Evolutionary conservation across 2,329 filamentous ascomycete genomes (phyloP).

Genomic region (Hyphodiscus sp.): DNA sequence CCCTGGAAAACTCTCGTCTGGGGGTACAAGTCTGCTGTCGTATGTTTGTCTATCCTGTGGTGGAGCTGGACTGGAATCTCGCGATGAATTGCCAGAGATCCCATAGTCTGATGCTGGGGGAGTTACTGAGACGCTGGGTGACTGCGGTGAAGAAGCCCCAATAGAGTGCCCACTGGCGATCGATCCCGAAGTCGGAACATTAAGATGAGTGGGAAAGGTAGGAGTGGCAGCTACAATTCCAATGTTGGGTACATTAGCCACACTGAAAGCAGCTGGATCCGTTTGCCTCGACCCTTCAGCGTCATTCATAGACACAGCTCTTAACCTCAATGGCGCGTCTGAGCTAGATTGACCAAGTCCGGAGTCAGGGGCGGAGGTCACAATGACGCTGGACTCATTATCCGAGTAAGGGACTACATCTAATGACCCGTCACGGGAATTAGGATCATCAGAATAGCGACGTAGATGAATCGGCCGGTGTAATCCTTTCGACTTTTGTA

Average conservation of each 20-base stretch:
- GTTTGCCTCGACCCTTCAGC: slow-evolving; percentile 8
- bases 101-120: slow-evolving; percentile 19
- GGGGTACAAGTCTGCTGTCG: slow-evolving; percentile 37
- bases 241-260: slow-evolving; percentile 25
- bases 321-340: slow-evolving; percentile 13
- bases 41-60: slow-evolving; percentile 25
- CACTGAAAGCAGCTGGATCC: slow-evolving; percentile 21
- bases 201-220: slow-evolving; percentile 30
- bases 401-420: slow-evolving; percentile 33
- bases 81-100: slow-evolving; percentile 17
- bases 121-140: slow-evolving; percentile 30
- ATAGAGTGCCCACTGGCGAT: slow-evolving; percentile 20
- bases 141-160: slow-evolving; percentile 27
- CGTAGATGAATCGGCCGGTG: slow-evolving; percentile 58
- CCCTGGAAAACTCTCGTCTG: slow-evolving; percentile 33
- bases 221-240: slow-evolving; percentile 34
- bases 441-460: slow-evolving; percentile 59
- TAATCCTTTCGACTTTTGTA: slow-evolving; percentile 75
- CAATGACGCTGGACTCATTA: slow-evolving; percentile 31
- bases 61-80: slow-evolving; percentile 28
- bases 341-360: slow-evolving; percentile 9
- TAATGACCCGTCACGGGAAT: slow-evolving; percentile 28
- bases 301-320: slow-evolving; percentile 30
- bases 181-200: slow-evolving; percentile 12
- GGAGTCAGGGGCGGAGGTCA: slow-evolving; percentile 33